Base-by-base conservation (phyloP, 1,284 basidiomycete species). In the Marasmius tenuissimus region DNA sequence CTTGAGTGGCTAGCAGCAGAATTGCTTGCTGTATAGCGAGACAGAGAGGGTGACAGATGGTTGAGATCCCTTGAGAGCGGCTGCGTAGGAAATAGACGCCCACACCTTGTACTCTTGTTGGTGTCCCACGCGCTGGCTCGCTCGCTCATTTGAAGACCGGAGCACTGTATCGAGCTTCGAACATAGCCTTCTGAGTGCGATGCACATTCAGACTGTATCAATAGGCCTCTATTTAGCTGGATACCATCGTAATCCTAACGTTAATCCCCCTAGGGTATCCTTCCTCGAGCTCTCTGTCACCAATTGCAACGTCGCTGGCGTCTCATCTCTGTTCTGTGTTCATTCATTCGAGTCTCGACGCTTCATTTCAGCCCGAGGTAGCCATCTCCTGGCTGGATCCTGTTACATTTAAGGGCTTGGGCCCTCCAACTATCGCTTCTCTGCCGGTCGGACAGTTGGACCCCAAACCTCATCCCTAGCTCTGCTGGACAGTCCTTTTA, bases 401-500 rank as follows among this genome's bases (percentile, higher is more conserved):
- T 27, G 4, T 37, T n/a, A 35, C 8, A 38, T 18, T 38, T 16
- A 54, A 34, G 34, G 8, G 16, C 52, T n/a, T 37, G 11, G 16
- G 33, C 27, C 34, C 37, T 12, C 8, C 14, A 7, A 16, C 14
- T 9, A 16, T 37, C 34, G 27, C 34, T 37, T 38, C 52, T 54
- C 52, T 37, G 52, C 37, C 12, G n/a, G 34, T 49, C 33, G 5
- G 37, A 18, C 52, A 8, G 52, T 11, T 18, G 34, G 16, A 18
- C 34, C 38, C 20, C 11, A 27, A 27, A 12, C 14, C 34, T 54
- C 52, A 54, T 38, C 47, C 45, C 49, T 40, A 53, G 37, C 42
- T 42, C 56, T 60, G 61, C 61, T 60, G 61, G 62, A 39, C 62
- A 60, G 65, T 42, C 38, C 27, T 14, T 45, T 51, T 42, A 63